These are phyloP conservation scores for Mangifera indica DNA, from an alignment of 345 rosid genomes.

Conservation along the genomic window DNA sequence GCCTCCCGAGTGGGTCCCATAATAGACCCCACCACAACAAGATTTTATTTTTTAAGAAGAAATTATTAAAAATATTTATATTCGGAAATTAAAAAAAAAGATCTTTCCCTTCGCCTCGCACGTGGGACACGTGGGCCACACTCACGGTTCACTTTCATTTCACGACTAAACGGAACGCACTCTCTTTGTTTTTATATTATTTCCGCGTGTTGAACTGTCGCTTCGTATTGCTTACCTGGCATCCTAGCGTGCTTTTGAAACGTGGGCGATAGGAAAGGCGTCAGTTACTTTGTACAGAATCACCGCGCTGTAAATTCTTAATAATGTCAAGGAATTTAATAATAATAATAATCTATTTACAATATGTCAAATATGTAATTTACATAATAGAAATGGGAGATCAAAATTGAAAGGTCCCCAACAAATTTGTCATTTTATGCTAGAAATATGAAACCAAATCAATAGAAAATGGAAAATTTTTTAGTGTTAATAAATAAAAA, in stretches of 20 bases:
- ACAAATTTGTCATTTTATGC: not conserved
- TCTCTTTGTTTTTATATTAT: not conserved
- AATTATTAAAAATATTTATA: too few species aligned
- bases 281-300: conserved; percentile 19
- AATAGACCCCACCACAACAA: conserved; percentile 14
- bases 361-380: too few species aligned
- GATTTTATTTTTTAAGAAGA: too few species aligned
- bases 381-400: too few species aligned
- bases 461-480: conserved; percentile 8
- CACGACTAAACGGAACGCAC: not conserved
- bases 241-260: not conserved
- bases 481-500: not conserved
- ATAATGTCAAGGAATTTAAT: too few species aligned
- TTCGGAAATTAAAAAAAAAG: not conserved
- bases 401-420: conserved; percentile 21
- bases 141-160: conserved; percentile 4
- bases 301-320: not conserved
- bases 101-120: conserved; percentile 5
- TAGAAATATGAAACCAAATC: conserved; percentile 17
- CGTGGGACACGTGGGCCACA: conserved; percentile 23
- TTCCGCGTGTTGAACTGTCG: conserved; percentile 10
- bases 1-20: conserved; percentile 36
- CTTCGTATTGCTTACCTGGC: conserved; percentile 24
- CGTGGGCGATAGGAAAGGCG: conserved; percentile 27
- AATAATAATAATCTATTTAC: too few species aligned